Conservation (phyloP, 1,284 basidiomycete species). For the Apiotrichum akiyoshidainum region DNA sequence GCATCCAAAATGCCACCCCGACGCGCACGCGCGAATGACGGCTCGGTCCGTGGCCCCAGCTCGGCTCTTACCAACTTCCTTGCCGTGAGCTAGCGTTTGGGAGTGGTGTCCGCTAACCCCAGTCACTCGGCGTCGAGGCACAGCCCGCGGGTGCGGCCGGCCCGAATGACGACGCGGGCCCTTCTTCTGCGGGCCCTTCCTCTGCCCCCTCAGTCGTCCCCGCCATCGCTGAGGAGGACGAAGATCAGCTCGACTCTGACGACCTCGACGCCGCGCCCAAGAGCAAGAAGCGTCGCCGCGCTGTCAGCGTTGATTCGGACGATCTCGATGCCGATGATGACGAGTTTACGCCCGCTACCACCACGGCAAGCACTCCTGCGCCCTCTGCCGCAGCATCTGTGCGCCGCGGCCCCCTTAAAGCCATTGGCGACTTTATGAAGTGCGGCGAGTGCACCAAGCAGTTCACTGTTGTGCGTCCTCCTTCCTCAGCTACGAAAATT, state of each 20-base stretch:
- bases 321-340: constrained; percentile 57
- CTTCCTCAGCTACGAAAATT: not conserved
- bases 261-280: constrained; percentile 31
- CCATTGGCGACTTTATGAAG: constrained; percentile 72
- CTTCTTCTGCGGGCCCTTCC: constrained; percentile 14
- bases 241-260: constrained; percentile 18
- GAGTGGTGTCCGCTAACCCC: constrained; percentile 10
- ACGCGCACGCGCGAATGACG: constrained; percentile 9
- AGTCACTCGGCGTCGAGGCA: constrained; percentile 49
- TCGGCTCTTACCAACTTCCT: constrained; percentile 91
- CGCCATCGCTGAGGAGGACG: not conserved
- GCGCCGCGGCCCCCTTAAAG: constrained; percentile 56
- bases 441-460: constrained; percentile 79
- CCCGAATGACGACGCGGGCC: constrained; percentile 9
- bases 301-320: constrained; percentile 58
- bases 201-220: not conserved
- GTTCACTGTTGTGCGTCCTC: constrained; percentile 76
- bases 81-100: constrained; percentile 61
- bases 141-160: constrained; percentile 10
- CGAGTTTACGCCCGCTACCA: constrained; percentile 31
- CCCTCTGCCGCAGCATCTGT: constrained; percentile 32
- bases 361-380: constrained; percentile 44
- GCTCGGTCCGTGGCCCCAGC: constrained; percentile 71
- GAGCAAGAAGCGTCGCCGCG: constrained; percentile 39
- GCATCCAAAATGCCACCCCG: constrained; percentile 3